These are phyloP conservation scores for Hansenula lynferdii DNA, from an alignment of 1,139 yeast genomes.

Conservation along the genomic window DNA sequence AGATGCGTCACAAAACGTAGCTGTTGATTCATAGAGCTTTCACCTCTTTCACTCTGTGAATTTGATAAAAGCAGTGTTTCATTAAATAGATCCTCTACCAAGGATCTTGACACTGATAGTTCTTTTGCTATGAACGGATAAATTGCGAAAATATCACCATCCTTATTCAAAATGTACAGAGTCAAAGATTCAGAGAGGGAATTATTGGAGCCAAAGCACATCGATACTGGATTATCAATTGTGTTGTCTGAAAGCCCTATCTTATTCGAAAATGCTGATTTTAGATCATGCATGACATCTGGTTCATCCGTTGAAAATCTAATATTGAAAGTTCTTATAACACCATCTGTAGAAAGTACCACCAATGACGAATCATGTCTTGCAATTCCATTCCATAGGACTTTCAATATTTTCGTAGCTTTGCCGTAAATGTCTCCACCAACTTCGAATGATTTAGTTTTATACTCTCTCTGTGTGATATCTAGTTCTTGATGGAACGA, in stretches of 20 bases:
- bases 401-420: conserved; percentile 19
- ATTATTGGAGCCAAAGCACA: conserved; percentile 42
- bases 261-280: conserved; percentile 19
- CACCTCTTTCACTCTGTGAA: conserved; percentile 12
- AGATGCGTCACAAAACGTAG: conserved; percentile 24
- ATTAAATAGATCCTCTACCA: conserved; percentile 36
- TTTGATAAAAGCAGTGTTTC: conserved; percentile 32
- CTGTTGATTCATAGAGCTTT: conserved; percentile 24
- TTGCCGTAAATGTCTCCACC: conserved; percentile 6
- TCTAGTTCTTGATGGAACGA: conserved; percentile 22
- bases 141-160: conserved; percentile 49
- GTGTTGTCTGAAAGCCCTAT: conserved; percentile 24
- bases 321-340: conserved; percentile 32
- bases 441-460: conserved; percentile 17
- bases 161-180: conserved; percentile 42
- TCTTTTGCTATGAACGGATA: conserved; percentile 51
- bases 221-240: conserved; percentile 35
- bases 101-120: conserved; percentile 29
- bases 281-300: conserved; percentile 20
- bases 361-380: conserved; percentile 36
- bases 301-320: conserved; percentile 23
- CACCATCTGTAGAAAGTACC: conserved; percentile 31
- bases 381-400: conserved; percentile 41
- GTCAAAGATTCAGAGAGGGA: conserved; percentile 37
- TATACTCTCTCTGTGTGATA: conserved; percentile 7